Evolutionary conservation across 1,139 yeast species (phyloP).

Genomic region (Blastobotrys persicus): DNA sequence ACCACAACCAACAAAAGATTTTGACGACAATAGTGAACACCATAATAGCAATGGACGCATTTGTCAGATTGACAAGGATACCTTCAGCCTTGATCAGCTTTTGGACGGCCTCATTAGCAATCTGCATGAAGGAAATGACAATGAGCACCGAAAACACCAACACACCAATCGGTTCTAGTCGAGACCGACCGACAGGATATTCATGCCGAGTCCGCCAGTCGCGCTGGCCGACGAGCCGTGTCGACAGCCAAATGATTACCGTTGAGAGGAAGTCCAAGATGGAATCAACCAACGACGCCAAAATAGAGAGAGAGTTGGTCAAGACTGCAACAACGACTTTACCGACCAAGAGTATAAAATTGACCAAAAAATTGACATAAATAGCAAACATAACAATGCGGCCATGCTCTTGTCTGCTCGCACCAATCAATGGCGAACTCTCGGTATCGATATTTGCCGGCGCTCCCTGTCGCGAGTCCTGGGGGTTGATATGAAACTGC

Average conservation of each 20-base stretch:
- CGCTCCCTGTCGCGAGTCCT: conserved; percentile 40
- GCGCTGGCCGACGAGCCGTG: conserved; percentile 54
- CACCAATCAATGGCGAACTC: conserved; percentile 53
- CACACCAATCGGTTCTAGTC: conserved; percentile 78
- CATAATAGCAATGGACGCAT: conserved; percentile 61
- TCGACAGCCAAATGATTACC: conserved; percentile 64
- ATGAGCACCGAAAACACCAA: conserved; percentile 70
- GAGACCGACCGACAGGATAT: conserved; percentile 69
- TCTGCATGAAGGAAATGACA: conserved; percentile 69
- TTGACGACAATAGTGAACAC: conserved; percentile 58
- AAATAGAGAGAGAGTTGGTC: conserved; percentile 68
- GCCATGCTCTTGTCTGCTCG: conserved; percentile 40
- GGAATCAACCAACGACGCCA: conserved; percentile 78
- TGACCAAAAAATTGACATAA: conserved; percentile 60
- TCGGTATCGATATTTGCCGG: conserved; percentile 61
- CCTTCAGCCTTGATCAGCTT: conserved; percentile 30
- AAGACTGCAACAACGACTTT: conserved; percentile 60
- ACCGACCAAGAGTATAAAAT: conserved; percentile 58
- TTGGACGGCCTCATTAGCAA: conserved; percentile 58
- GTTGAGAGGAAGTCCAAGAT: conserved; percentile 73
- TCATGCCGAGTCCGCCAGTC: conserved; percentile 47
- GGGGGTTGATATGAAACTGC: conserved; percentile 32
- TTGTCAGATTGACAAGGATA: conserved; percentile 50
- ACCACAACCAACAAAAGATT: conserved; percentile 62
- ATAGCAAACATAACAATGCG: conserved; percentile 57